Evolutionary conservation across 2,329 filamentous ascomycete species (phyloP), one percentile per base, ranked within the genome.

Genomic region (Xylaria sp.): DNA sequence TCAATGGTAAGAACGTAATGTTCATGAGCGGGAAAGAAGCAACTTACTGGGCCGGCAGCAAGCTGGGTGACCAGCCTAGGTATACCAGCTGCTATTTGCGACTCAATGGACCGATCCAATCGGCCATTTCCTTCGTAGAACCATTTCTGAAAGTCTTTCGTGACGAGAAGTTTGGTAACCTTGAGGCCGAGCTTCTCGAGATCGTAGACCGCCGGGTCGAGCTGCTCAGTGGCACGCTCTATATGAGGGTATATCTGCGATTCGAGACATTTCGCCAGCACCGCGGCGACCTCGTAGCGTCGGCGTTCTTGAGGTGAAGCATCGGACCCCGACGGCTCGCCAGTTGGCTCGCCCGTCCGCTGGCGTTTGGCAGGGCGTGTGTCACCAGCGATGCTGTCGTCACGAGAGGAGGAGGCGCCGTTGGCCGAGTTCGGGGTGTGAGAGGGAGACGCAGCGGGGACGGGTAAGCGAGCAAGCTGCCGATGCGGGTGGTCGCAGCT

Each of bases 211-310:
- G 59, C 62, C 18, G 61, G 15, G 25, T 73, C 50, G 0, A 78
- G 65, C n/a, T 50, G 50, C 18, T 55, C 51, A 0, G 73, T 62
- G 0, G 71, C 75, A 1, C 64, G 68, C n/a, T 77, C 76, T 6
- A 78, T 65, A 37, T 78, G 73, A 4, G 76, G 76, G 18, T 77
- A 76, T 15, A 78, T 74, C 58, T 78, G 76, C 1, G 7, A 23
- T n/a, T 75, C 69, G 7, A 78, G 58, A 57, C 76, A 78, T 41
- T 44, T 63, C 9, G 63, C 71, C 5, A 77, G 66, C 5, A 70
- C 62, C 0, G 67, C 69, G 10, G 62, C 60, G 0, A 72, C n/a
- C 4, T 62, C 28, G 3, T 67, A 50, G 23, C 34, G 56, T n/a
- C 23, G 48, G 13, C 20, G 39, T 31, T 48, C 34, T 15, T 69